Conservation (phyloP, 2,329 filamentous ascomycete genomes). For the Colletotrichum costaricense region DNA sequence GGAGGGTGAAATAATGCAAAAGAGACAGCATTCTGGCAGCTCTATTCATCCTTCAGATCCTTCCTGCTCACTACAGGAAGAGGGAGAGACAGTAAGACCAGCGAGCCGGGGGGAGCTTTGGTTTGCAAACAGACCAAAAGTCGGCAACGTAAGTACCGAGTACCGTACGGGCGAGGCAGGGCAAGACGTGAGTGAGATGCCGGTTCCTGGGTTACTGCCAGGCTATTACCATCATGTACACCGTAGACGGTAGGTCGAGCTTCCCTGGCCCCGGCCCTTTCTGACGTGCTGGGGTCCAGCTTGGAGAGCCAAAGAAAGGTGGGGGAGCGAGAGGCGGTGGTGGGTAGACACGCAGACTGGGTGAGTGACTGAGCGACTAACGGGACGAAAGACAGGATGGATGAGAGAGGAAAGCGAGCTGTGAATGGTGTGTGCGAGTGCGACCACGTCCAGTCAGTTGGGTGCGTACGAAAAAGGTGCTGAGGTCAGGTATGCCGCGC, state of each 20-base stretch:
- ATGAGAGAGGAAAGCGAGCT: background rate
- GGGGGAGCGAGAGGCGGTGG: background rate
- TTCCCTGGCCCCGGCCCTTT: conserved; percentile 26
- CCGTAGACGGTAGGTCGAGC: background rate
- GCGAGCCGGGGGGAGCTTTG: conserved; percentile 7
- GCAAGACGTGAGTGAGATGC: background rate
- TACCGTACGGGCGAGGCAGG: background rate
- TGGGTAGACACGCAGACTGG: too few relatives aligned
- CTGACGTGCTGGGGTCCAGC: conserved; percentile 28
- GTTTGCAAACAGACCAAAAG: conserved; percentile 12
- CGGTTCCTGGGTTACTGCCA: too few relatives aligned
- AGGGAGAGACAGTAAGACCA: conserved; percentile 16
- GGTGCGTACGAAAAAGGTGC: conserved; percentile 4
- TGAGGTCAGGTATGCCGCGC: conserved; percentile 31
- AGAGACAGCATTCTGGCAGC: conserved; percentile 11
- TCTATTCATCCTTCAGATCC: conserved; percentile 22
- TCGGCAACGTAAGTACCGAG: conserved; percentile 6
- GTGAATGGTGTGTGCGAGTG: background rate
- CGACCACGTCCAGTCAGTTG: background rate
- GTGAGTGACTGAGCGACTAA: conserved; percentile 30
- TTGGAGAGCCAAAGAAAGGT: background rate
- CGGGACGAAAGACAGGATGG: conserved; percentile 11
- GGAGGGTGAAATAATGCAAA: conserved; percentile 20
- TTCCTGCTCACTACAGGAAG: conserved; percentile 5
- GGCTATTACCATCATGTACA: too few relatives aligned